These are phyloP conservation scores for Yamadazyma aaseri DNA, from an alignment of 1,139 yeast species.

Conservation along the genomic window DNA sequence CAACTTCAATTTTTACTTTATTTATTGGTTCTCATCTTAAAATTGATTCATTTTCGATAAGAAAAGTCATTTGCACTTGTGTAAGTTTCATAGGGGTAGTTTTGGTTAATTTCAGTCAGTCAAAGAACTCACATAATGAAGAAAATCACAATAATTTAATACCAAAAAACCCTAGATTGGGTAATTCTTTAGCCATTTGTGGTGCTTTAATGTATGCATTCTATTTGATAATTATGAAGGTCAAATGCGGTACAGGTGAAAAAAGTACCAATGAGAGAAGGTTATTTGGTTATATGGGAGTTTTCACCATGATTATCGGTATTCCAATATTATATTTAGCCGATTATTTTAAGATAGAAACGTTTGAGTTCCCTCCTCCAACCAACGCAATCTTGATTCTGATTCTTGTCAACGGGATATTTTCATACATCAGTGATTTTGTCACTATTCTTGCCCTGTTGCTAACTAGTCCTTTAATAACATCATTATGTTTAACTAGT, in stretches of 20 bases:
- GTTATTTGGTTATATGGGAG: conserved; percentile 49
- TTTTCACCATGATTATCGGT: conserved; percentile 37
- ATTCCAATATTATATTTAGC: conserved; percentile 36
- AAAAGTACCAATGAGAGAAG: conserved; percentile 46
- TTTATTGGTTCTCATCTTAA: conserved; percentile 39
- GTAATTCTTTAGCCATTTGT: conserved; percentile 43
- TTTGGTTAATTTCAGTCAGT: conserved; percentile 41
- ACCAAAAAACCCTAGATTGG: conserved; percentile 43
- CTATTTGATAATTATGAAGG: conserved; percentile 43
- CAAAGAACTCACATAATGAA: conserved; percentile 10
- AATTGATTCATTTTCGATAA: conserved; percentile 42
- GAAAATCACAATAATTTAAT: conserved; percentile 22
- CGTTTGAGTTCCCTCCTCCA: conserved; percentile 44
- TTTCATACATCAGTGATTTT: conserved; percentile 50
- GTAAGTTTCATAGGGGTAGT: conserved; percentile 47
- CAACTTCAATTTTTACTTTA: conserved; percentile 52
- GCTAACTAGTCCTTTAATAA: conserved; percentile 53
- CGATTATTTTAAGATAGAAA: conserved; percentile 36
- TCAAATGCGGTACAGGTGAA: conserved; percentile 44
- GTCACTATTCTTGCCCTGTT: conserved; percentile 50
- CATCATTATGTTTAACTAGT: conserved; percentile 51
- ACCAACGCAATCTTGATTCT: conserved; percentile 28
- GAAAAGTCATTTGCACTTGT: conserved; percentile 43
- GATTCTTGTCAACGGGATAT: conserved; percentile 42
- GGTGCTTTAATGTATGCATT: conserved; percentile 51